A percentile compares a stretch with the other conserved stretches of the same genome.
Conservation (phyloP, 2,329 filamentous ascomycete species). For the Fusarium pilosicola region DNA sequence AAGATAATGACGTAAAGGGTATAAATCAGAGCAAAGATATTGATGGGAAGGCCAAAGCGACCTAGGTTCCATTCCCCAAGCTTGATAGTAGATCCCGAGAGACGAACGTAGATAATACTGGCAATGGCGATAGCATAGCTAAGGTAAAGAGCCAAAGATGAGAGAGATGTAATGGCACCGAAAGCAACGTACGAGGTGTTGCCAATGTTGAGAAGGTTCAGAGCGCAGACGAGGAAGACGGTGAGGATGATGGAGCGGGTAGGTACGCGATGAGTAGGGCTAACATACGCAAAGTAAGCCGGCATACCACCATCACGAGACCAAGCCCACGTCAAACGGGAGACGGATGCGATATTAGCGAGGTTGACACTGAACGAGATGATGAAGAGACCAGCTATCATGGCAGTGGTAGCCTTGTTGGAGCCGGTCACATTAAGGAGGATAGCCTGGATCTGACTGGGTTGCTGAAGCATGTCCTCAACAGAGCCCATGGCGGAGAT, state of each 20-base stretch:
- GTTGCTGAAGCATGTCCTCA: constrained; percentile 36
- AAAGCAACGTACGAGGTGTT: constrained; percentile 42
- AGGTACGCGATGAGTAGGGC: constrained; percentile 37
- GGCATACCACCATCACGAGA: constrained; percentile 41
- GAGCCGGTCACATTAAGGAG: constrained; percentile 34
- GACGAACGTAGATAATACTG: constrained; percentile 39
- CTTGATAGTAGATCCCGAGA: constrained; percentile 16
- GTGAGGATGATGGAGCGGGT: constrained; percentile 37
- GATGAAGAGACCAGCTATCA: constrained; percentile 40
- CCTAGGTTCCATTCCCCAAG: constrained; percentile 42
- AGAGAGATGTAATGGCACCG: constrained; percentile 38
- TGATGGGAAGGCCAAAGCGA: constrained; percentile 26
- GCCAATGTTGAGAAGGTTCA: constrained; percentile 41
- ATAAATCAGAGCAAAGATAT: constrained; percentile 37
- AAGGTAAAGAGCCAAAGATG: constrained; percentile 40
- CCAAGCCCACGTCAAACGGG: constrained; percentile 42
- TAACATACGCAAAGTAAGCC: constrained; percentile 39
- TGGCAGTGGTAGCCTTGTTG: constrained; percentile 33
- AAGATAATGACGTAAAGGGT: constrained; percentile 41
- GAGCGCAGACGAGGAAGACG: constrained; percentile 40
- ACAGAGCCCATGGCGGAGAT: constrained; percentile 42
- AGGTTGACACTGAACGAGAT: constrained; percentile 42
- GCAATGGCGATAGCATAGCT: constrained; percentile 41
- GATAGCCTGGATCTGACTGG: constrained; percentile 40
- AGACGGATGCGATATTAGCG: constrained; percentile 41